Base-by-base conservation (phyloP, 495 filamentous ascomycete species). In the Haplographium delicatum region DNA sequence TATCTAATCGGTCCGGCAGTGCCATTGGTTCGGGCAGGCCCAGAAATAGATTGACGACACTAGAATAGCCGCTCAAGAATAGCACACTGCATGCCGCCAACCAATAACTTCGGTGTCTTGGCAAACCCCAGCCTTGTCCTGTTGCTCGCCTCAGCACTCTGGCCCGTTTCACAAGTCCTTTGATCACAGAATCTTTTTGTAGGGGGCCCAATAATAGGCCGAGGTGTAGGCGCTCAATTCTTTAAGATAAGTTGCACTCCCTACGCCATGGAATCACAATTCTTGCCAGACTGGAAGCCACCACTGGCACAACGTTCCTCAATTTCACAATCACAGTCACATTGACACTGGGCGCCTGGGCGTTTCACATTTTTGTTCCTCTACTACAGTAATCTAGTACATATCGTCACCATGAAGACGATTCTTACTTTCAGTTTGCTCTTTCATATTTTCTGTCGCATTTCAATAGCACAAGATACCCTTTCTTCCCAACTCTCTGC, bases 191-290 rank as follows among this genome's bases (percentile, higher is more conserved):
- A 24, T 37, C 43, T 40, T 44, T 9, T 26, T 23, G 24, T 11
- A 4, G 28, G 24, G 26, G 51, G 40, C 47, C 56, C 56, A 59
- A 54, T 59, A 34, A 44, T 45, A 54, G 56, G 37, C 51, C 51
- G 16, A 6, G 37, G 39, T 51, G 46, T 51, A 59, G 26, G 31
- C 56, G 56, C 56, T 54, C 34, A 15, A 47, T 24, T 45, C 27
- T 40, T 44, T 59, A 59, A 59, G 13, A 33, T 39, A 28, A 44
- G 16, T 18, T 33, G 16, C 47, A 47, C 48, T 16, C 26, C 25
- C 26, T 22, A 6, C 23, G 3, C 30, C 25, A 23, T 18, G n/a
- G 18, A 35, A 31, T 38, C 19, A 48, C n/a, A 46, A 13, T 37
- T 38, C 33, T 22, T 24, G 33, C 28, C 33, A 26, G 28, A 13